phyloP scores from a whole-genome alignment of 768 basidiomycete genomes.

The Multifurca ochricompacta region DNA sequence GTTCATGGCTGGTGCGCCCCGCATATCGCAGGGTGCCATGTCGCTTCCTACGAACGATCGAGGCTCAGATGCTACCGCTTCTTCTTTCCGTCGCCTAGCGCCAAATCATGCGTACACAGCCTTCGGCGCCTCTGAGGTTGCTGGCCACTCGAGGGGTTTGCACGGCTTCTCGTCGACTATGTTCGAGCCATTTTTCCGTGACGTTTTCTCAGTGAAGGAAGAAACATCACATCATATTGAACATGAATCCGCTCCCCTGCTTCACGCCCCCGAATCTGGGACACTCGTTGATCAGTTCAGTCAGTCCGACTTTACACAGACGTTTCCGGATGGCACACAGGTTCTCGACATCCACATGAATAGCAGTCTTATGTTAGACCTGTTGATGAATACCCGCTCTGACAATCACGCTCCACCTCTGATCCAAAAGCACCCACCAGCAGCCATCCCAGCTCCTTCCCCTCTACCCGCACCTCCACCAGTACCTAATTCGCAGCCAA shows the following conservation, averaged over 20 bases:
- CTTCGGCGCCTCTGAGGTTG: slow-evolving; percentile 11
- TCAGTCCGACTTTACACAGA: not conserved
- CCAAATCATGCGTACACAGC: slow-evolving; percentile 8
- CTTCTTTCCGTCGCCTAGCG: slow-evolving; percentile 3
- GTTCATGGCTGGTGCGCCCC: not conserved
- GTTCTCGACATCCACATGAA: slow-evolving; percentile 17
- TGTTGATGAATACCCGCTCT: not conserved
- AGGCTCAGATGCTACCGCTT: slow-evolving; percentile 9
- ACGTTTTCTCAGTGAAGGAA: slow-evolving; percentile 20
- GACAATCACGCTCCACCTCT: not conserved
- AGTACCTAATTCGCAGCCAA: not conserved
- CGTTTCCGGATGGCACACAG: not conserved
- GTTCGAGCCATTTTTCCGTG: slow-evolving; percentile 29
- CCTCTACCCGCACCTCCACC: not conserved
- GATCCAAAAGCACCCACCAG: not conserved
- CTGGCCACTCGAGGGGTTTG: slow-evolving; percentile 10
- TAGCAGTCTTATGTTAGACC: slow-evolving; percentile 10
- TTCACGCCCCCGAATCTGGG: not conserved
- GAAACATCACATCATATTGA: slow-evolving; percentile 3
- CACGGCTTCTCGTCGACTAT: slow-evolving; percentile 24
- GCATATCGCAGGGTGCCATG: slow-evolving; percentile 9
- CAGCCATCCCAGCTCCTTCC: not conserved
- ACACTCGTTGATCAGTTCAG: not conserved
- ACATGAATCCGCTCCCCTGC: not conserved
- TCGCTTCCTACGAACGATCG: slow-evolving; percentile 18